Evolutionary conservation across 768 basidiomycete species (phyloP).

Genomic region (Rhodosporidiobolus sp.): DNA sequence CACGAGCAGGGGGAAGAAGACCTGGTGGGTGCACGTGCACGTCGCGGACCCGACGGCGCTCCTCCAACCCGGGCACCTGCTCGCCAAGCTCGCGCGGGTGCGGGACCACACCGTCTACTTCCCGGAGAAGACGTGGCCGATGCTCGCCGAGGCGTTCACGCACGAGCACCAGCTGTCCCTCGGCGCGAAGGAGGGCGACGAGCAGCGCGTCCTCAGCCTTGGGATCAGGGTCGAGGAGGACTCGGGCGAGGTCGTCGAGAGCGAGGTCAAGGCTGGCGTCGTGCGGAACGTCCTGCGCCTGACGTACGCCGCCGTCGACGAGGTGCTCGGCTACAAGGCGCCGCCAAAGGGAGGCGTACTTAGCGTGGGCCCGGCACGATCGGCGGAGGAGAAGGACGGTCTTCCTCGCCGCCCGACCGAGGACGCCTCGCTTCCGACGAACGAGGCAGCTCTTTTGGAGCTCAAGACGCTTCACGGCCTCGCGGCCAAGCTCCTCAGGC

Average conservation of each 20-base stretch:
- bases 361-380: background rate
- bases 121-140: conserved; percentile 61
- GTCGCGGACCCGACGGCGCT: conserved; percentile 85
- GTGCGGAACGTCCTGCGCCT: conserved; percentile 65
- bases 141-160: conserved; percentile 61
- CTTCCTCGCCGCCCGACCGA: conserved; percentile 3
- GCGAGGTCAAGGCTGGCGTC: conserved; percentile 66
- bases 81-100: conserved; percentile 61
- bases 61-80: conserved; percentile 65
- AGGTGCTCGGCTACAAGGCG: conserved; percentile 24
- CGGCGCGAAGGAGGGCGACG: conserved; percentile 44
- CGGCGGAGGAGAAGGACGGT: background rate
- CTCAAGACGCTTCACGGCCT: conserved; percentile 18
- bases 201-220: conserved; percentile 71
- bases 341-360: conserved; percentile 49
- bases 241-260: conserved; percentile 65
- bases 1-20: conserved; percentile 55
- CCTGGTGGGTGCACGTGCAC: conserved; percentile 80
- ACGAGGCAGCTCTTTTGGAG: background rate
- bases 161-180: conserved; percentile 50
- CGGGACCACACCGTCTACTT: conserved; percentile 63
- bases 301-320: conserved; percentile 68
- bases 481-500: conserved; percentile 1
- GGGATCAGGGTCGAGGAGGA: conserved; percentile 63
- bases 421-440: conserved; percentile 13